Percentiles rank a stretch among this genome's conserved stretches.
Evolutionary conservation across 2,329 filamentous ascomycete species (phyloP).

Genomic region (Juglanconis sp.): DNA sequence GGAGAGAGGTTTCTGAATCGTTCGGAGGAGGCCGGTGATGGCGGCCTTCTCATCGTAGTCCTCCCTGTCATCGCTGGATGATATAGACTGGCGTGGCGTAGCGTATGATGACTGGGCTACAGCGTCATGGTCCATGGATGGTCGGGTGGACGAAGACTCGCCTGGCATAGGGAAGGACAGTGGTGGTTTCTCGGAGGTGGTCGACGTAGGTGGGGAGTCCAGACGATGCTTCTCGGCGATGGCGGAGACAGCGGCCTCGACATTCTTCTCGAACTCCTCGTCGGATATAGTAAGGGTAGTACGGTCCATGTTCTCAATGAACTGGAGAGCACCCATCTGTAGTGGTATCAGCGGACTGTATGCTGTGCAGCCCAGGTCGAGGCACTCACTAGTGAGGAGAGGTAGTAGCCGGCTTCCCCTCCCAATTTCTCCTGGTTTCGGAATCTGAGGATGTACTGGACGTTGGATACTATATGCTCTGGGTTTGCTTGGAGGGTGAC

Average conservation of each 20-base stretch:
- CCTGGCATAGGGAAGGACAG: constrained; percentile 22
- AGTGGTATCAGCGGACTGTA: not conserved
- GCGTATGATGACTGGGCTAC: constrained; percentile 23
- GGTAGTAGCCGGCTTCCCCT: constrained; percentile 97
- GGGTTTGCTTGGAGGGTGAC: constrained; percentile 93
- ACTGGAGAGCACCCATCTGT: constrained; percentile 90
- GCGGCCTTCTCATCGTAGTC: constrained; percentile 71
- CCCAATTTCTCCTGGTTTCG: constrained; percentile 95
- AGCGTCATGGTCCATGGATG: constrained; percentile 40
- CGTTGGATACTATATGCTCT: constrained; percentile 92
- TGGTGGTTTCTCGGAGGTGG: constrained; percentile 44
- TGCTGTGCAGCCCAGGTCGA: not conserved
- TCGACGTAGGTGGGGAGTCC: constrained; percentile 42
- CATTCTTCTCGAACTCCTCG: constrained; percentile 91
- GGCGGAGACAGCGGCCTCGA: constrained; percentile 92
- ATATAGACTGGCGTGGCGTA: constrained; percentile 51
- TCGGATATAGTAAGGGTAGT: constrained; percentile 91
- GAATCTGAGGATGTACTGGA: constrained; percentile 96
- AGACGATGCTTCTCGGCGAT: constrained; percentile 85
- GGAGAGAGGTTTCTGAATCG: constrained; percentile 85
- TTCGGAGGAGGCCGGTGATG: constrained; percentile 79
- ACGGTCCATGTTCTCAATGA: constrained; percentile 93
- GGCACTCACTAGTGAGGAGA: constrained; percentile 74
- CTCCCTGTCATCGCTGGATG: constrained; percentile 49
- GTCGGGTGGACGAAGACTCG: constrained; percentile 49